Base-by-base conservation (phyloP, 331 rosid species). In the Malus hybrid region DNA sequence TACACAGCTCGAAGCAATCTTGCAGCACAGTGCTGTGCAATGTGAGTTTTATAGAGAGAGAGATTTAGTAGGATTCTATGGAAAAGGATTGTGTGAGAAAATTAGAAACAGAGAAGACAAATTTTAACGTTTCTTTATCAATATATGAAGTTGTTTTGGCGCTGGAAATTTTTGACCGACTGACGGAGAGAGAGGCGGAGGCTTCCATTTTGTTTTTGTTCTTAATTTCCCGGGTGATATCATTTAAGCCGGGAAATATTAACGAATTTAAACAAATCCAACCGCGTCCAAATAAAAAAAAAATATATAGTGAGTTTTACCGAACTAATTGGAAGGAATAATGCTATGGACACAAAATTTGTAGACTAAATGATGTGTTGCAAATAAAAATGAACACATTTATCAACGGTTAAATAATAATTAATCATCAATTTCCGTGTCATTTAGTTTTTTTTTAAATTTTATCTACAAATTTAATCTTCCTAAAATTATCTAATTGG, bases 121-220 rank as follows among this genome's bases (percentile, higher is more conserved):
- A 68, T 62, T 22, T 7, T 20, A n/a, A 1, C 11, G 28, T 29
- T n/a, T 50, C 1, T 2, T 16, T 3, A 2, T 50, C 9, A 29
- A 70, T 19, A 18, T 19, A 10, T 0, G 1, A 66, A 19, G 11
- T 18, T 70, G 63, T 10, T 3, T 13, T 34, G 66, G 33, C 11
- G 67, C 60, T 75, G 44, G 3, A 10, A 75, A 66, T 18, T 10
- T 6, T 75, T 75, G 79, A 75, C 79, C 29, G 58, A 75, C 73
- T 18, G 44, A 39, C 12, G 0, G 44, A 39, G 44, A 7, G 42
- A 36, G 42, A 2, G 42, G n/a, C 18, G 15, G 14, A 7, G 39
- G 11, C 4, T 33, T 30, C 24, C 26, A 28, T 26, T 65, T 53
- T 46, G 71, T 34, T 28, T 42, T 24, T 2, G 42, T 36, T 36